Conservation (phyloP, 2,329 filamentous ascomycete genomes). For the Botrytis tulipae region DNA sequence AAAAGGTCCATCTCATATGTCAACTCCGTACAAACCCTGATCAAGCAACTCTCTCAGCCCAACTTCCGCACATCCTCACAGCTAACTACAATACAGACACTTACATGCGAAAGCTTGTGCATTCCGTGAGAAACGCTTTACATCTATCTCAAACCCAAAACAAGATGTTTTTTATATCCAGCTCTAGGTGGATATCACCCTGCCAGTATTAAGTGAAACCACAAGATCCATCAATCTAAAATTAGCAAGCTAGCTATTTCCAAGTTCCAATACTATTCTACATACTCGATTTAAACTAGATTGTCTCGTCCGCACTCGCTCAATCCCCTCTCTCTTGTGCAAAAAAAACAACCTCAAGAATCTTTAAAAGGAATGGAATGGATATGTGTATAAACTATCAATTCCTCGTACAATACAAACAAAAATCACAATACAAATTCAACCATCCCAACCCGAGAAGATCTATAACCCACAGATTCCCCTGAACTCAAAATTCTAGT, state of each 20-base stretch:
- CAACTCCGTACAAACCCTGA: no score
- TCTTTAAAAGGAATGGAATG: neutral
- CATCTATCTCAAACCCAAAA: neutral
- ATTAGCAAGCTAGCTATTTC: neutral
- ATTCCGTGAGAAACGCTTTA: neutral
- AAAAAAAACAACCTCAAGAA: neutral
- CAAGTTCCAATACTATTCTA: neutral
- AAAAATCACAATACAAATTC: no score
- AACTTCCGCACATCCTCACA: neutral
- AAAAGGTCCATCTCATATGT: no score
- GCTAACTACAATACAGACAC: no score
- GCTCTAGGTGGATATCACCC: no score
- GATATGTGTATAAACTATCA: neutral
- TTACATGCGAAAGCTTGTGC: neutral
- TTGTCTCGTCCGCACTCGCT: no score
- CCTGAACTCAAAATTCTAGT: no score
- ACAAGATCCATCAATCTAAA: neutral
- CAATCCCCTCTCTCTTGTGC: neutral
- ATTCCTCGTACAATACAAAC: no score
- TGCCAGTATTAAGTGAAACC: neutral
- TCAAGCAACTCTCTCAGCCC: neutral
- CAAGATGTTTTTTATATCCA: neutral
- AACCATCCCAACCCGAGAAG: no score
- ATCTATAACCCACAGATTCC: no score
- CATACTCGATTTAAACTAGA: neutral